Evolutionary conservation across 257 asterid species (phyloP).

Genomic region (Handroanthus guayacan): DNA sequence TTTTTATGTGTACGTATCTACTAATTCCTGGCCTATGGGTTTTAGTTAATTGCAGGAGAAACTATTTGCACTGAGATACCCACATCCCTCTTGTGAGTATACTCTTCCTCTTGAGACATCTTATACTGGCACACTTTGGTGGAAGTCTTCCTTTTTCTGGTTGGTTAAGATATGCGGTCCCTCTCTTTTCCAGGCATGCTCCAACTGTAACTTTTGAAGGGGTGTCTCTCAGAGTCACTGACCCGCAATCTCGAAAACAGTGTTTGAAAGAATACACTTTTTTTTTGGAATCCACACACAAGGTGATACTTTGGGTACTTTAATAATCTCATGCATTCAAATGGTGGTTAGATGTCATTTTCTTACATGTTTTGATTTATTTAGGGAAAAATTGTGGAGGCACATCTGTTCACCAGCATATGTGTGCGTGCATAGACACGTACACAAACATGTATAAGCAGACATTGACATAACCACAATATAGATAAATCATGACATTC

Average conservation of each 20-base stretch:
- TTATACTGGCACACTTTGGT: constrained; percentile 18
- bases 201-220: constrained; percentile 76
- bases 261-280: constrained; percentile 80
- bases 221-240: constrained; percentile 60
- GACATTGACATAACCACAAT: constrained; percentile 15
- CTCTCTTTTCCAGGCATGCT: constrained; percentile 61
- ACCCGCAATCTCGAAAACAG: constrained; percentile 76
- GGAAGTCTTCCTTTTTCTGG: constrained; percentile 22
- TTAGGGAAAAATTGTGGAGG: neutral
- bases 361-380: neutral
- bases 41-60: constrained; percentile 75
- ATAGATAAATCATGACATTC: neutral
- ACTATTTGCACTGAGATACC: constrained; percentile 83
- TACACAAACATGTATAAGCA: neutral
- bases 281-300: constrained; percentile 63
- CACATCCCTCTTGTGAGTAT: constrained; percentile 66
- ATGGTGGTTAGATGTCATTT: constrained; percentile 25
- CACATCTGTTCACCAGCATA: neutral
- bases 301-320: constrained; percentile 52
- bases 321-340: constrained; percentile 28
- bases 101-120: constrained; percentile 29
- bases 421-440: neutral
- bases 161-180: constrained; percentile 27
- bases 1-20: constrained; percentile 26
- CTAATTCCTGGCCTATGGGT: constrained; percentile 43